These are phyloP conservation scores for Saccharomycopsis fermentans DNA, from an alignment of 805 yeast genomes.

Conservation along the genomic window DNA sequence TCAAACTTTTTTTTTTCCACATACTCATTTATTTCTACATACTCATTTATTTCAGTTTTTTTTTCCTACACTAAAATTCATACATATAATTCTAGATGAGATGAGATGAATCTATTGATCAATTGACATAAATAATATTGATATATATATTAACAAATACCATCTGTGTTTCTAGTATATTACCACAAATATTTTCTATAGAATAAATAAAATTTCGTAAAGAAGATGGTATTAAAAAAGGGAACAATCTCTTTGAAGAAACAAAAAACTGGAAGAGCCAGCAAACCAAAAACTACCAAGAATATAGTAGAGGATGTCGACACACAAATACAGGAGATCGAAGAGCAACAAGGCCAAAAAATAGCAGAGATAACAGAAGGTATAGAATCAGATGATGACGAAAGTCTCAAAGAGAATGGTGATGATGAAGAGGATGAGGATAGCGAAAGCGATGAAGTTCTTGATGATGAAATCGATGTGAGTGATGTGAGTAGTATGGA, in stretches of 20 bases:
- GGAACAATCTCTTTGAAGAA: constrained; percentile 7
- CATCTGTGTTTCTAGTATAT: too few species aligned
- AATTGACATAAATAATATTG: neutral
- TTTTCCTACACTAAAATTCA: neutral
- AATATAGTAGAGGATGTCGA: neutral
- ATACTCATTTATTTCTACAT: too few species aligned
- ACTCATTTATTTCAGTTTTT: neutral
- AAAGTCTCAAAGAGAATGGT: constrained; percentile 9
- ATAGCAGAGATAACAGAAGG: neutral
- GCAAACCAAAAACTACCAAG: neutral
- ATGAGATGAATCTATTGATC: neutral
- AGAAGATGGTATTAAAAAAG: constrained; percentile 1
- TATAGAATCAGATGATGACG: too few species aligned
- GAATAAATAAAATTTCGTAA: too few species aligned
- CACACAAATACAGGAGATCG: neutral
- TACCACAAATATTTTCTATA: too few species aligned
- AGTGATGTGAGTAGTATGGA: constrained; percentile 20
- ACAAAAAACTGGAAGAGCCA: constrained; percentile 1
- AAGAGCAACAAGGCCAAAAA: neutral
- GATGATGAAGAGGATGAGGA: constrained; percentile 18
- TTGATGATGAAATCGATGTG: constrained; percentile 20
- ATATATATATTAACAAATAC: too few species aligned
- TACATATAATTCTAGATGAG: neutral
- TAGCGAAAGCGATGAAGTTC: constrained; percentile 18
- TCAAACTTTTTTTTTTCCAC: too few species aligned